phyloP scores from a whole-genome alignment of 177 flowering plant genomes.

The Vitis hybrid region DNA sequence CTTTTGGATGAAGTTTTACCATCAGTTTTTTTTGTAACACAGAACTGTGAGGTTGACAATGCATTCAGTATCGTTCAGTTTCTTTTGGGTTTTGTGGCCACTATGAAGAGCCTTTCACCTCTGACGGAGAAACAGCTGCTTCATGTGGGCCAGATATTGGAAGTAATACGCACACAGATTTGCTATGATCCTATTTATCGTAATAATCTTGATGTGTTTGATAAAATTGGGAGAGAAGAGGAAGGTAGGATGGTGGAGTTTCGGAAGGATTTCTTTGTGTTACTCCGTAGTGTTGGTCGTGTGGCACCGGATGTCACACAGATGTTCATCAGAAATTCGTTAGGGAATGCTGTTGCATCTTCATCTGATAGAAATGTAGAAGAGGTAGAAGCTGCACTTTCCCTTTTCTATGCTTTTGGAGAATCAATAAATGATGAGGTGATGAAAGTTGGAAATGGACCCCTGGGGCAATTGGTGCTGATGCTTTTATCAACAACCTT shows the following conservation, averaged over 20 bases:
- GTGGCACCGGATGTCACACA: slow-evolving; percentile 94
- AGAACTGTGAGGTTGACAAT: slow-evolving; percentile 71
- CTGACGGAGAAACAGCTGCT: slow-evolving; percentile 71
- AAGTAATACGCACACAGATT: slow-evolving; percentile 71
- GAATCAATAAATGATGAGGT: slow-evolving; percentile 85
- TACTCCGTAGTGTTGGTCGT: slow-evolving; percentile 81
- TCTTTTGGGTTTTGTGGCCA: slow-evolving; percentile 73
- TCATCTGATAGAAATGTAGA: slow-evolving; percentile 67
- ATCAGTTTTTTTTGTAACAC: slow-evolving; percentile 79
- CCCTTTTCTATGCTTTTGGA: slow-evolving; percentile 82
- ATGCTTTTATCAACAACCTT: slow-evolving; percentile 76
- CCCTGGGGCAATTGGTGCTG: slow-evolving; percentile 67
- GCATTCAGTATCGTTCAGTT: slow-evolving; percentile 77
- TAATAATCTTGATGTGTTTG: slow-evolving; percentile 63
- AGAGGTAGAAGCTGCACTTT: slow-evolving; percentile 95
- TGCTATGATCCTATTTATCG: slow-evolving; percentile 76
- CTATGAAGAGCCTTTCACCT: slow-evolving; percentile 68
- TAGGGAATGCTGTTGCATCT: slow-evolving; percentile 57
- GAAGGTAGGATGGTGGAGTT: slow-evolving; percentile 87
- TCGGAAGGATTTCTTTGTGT: slow-evolving; percentile 84
- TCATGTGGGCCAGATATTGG: slow-evolving; percentile 80
- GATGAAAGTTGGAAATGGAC: slow-evolving; percentile 65
- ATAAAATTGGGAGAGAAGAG: slow-evolving; percentile 88
- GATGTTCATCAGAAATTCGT: slow-evolving; percentile 67
- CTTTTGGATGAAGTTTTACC: slow-evolving; percentile 91